phyloP scores from a whole-genome alignment of 202 grass and related monocot species.

The Elaeis oleifera region DNA sequence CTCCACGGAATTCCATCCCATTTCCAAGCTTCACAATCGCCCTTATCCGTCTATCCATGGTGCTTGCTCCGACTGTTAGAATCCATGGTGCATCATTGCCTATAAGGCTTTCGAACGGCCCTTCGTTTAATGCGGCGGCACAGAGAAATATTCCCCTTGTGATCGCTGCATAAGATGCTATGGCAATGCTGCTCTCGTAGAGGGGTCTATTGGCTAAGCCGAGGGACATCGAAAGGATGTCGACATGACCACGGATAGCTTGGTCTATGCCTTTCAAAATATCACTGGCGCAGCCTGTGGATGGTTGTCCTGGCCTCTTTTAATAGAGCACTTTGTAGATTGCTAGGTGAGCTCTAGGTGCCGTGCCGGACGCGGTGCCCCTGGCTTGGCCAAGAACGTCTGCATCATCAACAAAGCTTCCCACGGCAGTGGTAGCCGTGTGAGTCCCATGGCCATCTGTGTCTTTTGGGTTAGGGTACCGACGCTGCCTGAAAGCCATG shows the following conservation, averaged over 20 bases:
- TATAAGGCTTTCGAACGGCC: background rate
- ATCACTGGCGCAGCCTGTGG: too few relatives aligned
- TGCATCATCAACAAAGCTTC: background rate
- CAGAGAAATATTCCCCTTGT: too few relatives aligned
- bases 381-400: background rate
- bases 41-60: conserved; percentile 2
- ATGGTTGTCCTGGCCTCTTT: too few relatives aligned
- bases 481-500: too few relatives aligned
- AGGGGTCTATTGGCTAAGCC: too few relatives aligned
- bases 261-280: too few relatives aligned
- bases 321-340: background rate
- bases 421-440: background rate
- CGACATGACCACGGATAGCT: too few relatives aligned
- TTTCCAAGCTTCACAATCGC: conserved; percentile 2
- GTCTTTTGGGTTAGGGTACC: too few relatives aligned
- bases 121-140: background rate
- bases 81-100: background rate
- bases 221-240: too few relatives aligned
- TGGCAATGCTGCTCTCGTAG: too few relatives aligned
- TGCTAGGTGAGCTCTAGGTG: background rate
- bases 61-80: conserved; percentile 5
- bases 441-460: too few relatives aligned
- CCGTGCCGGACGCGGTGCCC: background rate
- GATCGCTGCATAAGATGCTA: too few relatives aligned
- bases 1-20: background rate